Evolutionary conservation across 371 early-diverging fungal genomes (phyloP), one percentile per base, ranked within the genome.

Genomic region (Syncephalastrum sp.): DNA sequence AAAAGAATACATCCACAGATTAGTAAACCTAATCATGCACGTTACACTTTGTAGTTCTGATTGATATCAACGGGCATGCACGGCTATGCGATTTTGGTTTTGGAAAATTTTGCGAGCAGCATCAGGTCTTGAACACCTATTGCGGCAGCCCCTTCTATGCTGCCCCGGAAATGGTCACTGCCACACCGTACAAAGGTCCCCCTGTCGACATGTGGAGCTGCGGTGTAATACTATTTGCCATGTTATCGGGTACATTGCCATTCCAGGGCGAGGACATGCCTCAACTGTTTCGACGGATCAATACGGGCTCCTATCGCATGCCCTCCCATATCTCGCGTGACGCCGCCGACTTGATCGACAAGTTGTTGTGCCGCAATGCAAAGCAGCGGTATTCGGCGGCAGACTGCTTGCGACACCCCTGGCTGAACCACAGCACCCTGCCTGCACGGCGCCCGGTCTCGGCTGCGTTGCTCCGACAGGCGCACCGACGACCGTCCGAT

Each of bases 71-170:
- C 29, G 73, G 77, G 49, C 82, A 82, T 58, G 82, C 92, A 33
- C 84, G 90, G 15, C 77, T 96, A 15, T 95, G 96, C 51, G 99
- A 99, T 74, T 99, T 95, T 78, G 99, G 98, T 5, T 94, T 99
- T 69, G 92, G 91, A 44, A 97, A 95, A 68, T 82, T 92, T 17
- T 94, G 87, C 67, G 86, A 91, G 53, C 84, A 83, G 55, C 85
- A 92, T 48, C 82, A 89, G 50, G 78, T 89, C 48, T 72, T 97
- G 46, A 87, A 86, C 44, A 99, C 98, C 1, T 98, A 94, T 68
- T 99, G 98, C 60, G 98, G 97, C 0, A 91, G 91, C 42, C 88
- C 93, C 0, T 93, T 93, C 64, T 95, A 94, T 64, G 95, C 95
- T 10, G 92, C 93, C 1, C 94, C 94, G 0, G 89, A 90, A 64